These are phyloP conservation scores for Ilyonectria robusta DNA, from an alignment of 2,329 filamentous ascomycete genomes.

Conservation along the genomic window DNA sequence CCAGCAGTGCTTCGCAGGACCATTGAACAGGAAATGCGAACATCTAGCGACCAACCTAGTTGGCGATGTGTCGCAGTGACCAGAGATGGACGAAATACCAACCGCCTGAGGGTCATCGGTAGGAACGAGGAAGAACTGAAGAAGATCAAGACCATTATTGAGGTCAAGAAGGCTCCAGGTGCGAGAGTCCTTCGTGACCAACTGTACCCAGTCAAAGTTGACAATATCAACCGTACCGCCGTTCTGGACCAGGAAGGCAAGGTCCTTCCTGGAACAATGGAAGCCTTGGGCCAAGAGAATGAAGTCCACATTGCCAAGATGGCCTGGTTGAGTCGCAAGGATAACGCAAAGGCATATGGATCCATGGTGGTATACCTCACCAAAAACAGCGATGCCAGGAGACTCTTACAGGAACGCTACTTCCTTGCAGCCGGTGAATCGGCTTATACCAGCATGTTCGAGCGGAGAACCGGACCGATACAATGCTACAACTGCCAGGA, in stretches of 20 bases:
- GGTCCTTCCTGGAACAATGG: constrained; percentile 17
- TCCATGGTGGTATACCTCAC: neutral
- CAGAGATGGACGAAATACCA: constrained; percentile 17
- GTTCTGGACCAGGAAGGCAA: constrained; percentile 40
- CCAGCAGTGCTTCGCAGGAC: too few species aligned
- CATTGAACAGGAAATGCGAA: too few species aligned
- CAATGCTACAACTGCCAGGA: too few species aligned
- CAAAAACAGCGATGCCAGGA: constrained; percentile 20
- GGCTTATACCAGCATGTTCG: neutral
- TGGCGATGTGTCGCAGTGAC: constrained; percentile 15
- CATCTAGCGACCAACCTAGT: constrained; percentile 7
- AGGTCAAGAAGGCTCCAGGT: constrained; percentile 23
- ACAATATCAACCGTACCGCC: constrained; percentile 40
- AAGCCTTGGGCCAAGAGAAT: too few species aligned
- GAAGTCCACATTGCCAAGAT: constrained; percentile 38
- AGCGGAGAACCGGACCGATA: too few species aligned
- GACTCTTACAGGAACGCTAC: constrained; percentile 22
- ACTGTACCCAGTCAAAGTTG: constrained; percentile 45
- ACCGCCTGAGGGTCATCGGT: constrained; percentile 14
- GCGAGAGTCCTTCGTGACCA: constrained; percentile 41
- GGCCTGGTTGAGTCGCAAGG: constrained; percentile 42
- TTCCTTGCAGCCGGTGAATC: constrained; percentile 23
- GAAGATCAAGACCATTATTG: constrained; percentile 14
- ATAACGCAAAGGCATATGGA: neutral
- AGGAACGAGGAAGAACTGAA: constrained; percentile 22